Evolutionary conservation across 176 grass and related monocot species (phyloP).

Genomic region (Ensete ventricosum): DNA sequence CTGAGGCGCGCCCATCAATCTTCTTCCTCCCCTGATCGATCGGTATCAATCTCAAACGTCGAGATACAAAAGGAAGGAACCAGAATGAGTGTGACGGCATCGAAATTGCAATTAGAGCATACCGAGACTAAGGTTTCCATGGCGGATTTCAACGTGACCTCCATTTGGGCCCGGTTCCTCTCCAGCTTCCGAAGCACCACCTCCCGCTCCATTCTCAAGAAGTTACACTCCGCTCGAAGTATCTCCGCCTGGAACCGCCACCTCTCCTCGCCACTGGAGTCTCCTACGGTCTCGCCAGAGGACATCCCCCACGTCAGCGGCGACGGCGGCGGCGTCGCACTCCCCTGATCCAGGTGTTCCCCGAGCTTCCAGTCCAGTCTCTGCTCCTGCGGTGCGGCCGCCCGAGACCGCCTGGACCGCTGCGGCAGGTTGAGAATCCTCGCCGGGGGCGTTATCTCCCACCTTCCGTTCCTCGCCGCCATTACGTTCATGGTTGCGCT

Average conservation of each 20-base stretch:
- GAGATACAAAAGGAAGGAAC: not conserved
- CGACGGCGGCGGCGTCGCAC: conserved; percentile 3
- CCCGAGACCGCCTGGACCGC: not conserved
- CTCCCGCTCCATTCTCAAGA: conserved; percentile 82
- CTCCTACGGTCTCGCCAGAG: not conserved
- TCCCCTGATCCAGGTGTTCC: not conserved
- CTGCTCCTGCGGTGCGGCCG: not conserved
- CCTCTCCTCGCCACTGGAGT: conserved; percentile 44
- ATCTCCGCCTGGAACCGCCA: conserved; percentile 96
- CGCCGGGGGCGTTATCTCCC: conserved; percentile 18
- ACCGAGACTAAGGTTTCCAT: conserved; percentile 66
- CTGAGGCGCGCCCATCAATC: conserved; percentile 34
- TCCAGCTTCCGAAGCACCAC: conserved; percentile 73
- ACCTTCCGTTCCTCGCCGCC: conserved; percentile 46
- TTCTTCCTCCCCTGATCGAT: conserved; percentile 64
- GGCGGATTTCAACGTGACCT: conserved; percentile 58
- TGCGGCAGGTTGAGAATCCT: conserved; percentile 8
- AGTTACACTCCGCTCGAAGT: conserved; percentile 88
- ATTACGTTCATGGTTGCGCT: conserved; percentile 8
- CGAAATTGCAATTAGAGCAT: not conserved
- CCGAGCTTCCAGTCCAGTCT: not conserved
- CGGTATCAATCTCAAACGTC: not conserved
- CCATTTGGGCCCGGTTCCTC: conserved; percentile 56
- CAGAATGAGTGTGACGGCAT: not conserved
- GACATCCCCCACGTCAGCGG: conserved; percentile 17